A percentile compares a stretch with the other conserved stretches of the same genome.
Conservation (phyloP, 768 basidiomycete species). For the Pleurotus pulmonarius region DNA sequence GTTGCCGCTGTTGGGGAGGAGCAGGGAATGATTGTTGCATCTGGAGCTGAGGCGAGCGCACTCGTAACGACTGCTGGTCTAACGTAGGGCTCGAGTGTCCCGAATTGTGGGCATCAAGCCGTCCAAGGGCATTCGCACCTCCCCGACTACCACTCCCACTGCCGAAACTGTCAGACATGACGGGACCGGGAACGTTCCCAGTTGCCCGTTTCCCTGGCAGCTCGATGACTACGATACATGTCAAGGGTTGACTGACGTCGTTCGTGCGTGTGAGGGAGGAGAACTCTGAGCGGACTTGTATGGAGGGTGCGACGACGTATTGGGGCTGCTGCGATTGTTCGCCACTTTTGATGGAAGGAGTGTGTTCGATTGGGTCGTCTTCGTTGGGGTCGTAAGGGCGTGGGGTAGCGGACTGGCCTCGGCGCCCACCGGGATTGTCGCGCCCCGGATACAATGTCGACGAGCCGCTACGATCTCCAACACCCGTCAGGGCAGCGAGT, state of each 20-base stretch:
- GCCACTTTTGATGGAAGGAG: slow-evolving; percentile 43
- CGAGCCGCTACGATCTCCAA: slow-evolving; percentile 59
- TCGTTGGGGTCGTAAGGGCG: slow-evolving; percentile 67
- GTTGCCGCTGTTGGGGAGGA: slow-evolving; percentile 15
- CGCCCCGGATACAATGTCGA: slow-evolving; percentile 63
- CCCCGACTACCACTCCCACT: background rate
- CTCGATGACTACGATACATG: slow-evolving; percentile 80
- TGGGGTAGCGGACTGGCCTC: slow-evolving; percentile 22
- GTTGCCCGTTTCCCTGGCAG: slow-evolving; percentile 71
- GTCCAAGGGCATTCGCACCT: background rate
- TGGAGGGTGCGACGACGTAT: slow-evolving; percentile 88
- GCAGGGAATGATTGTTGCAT: slow-evolving; percentile 12
- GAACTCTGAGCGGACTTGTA: slow-evolving; percentile 93
- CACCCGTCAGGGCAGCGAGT: slow-evolving; percentile 89
- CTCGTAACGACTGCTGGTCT: slow-evolving; percentile 23
- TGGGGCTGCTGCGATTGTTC: slow-evolving; percentile 42
- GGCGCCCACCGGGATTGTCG: slow-evolving; percentile 47
- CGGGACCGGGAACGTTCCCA: slow-evolving; percentile 47
- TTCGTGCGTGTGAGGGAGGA: slow-evolving; percentile 69
- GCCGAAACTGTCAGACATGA: slow-evolving; percentile 44
- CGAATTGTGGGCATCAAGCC: slow-evolving; percentile 25
- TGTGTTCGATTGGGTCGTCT: slow-evolving; percentile 80
- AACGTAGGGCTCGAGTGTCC: slow-evolving; percentile 40
- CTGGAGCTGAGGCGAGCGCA: slow-evolving; percentile 19
- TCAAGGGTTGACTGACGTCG: slow-evolving; percentile 77